Base-by-base conservation (phyloP, 164 flowering plant species). In the Vitis labrusca region DNA sequence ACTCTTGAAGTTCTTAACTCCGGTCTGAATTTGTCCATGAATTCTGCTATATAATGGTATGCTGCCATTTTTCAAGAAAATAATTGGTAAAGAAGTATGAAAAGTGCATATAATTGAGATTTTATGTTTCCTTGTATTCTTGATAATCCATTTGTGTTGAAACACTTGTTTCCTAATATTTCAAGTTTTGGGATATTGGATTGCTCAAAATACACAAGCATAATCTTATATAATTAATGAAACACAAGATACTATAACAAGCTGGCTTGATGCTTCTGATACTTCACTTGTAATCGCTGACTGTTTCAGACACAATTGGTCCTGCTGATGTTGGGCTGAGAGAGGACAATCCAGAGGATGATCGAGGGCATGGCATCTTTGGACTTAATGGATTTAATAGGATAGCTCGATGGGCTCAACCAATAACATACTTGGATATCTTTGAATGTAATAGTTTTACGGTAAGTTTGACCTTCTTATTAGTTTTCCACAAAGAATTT, bases 291-390 rank as follows among this genome's bases (percentile, higher is more conserved):
- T 61, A 19, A 14, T 58, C 16, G 15, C 50, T 80, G 63, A 37
- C 6, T 66, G 75, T 52, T 82, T 71, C 85, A 95, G 99, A 91
- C 74, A 77, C 88, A 13, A 67, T 90, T 72, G 77, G 82, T 65
- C 93, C 97, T 19, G 66, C 81, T 17, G 97, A 91, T 85, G 98
- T 91, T 75, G 98, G 99, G 16, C 86, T 95, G 23, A 85, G 72
- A 77, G 93, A 85, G 68, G 87, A 90, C 68, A 79, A 37, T 59
- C 58, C 69, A 19, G 97, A 90, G 68, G 98, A 90, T 82, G 97
- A 92, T 64, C 70, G 96, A 72, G 99, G 99, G 50, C 92, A 86
- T 85, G 99, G 98, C 3, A 72, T 86, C 63, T 88, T 86, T 75
- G 91, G 94, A 67, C 70, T 83, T 27, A 74, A 66, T 69, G 69